Conservation (phyloP, 2,329 filamentous ascomycete genomes). For the Niveomyces coronatus region DNA sequence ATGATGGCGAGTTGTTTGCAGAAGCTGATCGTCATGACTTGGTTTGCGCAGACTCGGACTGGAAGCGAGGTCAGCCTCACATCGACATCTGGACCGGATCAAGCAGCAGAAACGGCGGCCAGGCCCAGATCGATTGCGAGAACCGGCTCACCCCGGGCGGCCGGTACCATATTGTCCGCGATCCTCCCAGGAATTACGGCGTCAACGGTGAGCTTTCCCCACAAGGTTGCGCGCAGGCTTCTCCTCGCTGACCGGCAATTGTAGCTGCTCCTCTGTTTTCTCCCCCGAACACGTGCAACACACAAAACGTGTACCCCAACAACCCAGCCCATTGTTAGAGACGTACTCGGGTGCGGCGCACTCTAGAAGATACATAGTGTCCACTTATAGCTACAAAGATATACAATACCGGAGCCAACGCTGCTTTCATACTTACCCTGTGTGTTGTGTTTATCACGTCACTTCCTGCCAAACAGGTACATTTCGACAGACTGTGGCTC, state of each 20-base stretch:
- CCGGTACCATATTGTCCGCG: conserved; percentile 14
- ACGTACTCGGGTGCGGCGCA: too few species aligned
- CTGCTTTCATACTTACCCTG: neutral
- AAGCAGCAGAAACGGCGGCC: conserved; percentile 11
- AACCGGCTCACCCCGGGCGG: conserved; percentile 13
- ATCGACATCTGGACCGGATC: conserved; percentile 16
- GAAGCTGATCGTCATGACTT: neutral
- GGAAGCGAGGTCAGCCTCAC: conserved; percentile 12
- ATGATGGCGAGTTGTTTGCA: too few species aligned
- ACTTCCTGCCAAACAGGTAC: conserved; percentile 31
- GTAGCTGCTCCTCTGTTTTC: conserved; percentile 13
- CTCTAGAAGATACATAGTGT: conserved; percentile 1
- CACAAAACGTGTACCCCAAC: conserved; percentile 14
- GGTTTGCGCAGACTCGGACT: conserved; percentile 5
- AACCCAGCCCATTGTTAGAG: conserved; percentile 15
- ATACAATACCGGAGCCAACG: too few species aligned
- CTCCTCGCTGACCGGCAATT: neutral
- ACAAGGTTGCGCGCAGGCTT: neutral
- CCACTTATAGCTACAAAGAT: too few species aligned
- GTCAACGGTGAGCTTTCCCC: conserved; percentile 12
- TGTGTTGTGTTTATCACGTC: neutral
- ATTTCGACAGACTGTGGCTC: conserved; percentile 39
- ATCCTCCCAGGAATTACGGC: conserved; percentile 15
- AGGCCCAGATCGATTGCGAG: conserved; percentile 15
- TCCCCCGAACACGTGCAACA: conserved; percentile 15